Conservation (phyloP, 352 stramenopile species). For the Ophiocytium majus region DNA sequence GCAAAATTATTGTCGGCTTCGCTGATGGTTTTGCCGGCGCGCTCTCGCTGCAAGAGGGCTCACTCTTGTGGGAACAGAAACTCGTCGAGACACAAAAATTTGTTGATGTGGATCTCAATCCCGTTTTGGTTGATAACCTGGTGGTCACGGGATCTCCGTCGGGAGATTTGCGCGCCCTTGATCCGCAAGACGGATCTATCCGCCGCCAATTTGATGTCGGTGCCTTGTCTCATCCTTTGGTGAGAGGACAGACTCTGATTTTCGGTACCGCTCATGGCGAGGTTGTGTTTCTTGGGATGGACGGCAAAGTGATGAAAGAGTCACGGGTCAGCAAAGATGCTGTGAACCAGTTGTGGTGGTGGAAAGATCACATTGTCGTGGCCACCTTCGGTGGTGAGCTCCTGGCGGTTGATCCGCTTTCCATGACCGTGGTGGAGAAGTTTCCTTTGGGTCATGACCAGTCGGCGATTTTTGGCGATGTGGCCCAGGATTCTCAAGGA, state of each 20-base stretch:
- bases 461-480: not conserved
- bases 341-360: not conserved
- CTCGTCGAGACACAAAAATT: slow-evolving; percentile 3
- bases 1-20: not conserved
- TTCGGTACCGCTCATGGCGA: not conserved
- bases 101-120: slow-evolving; percentile 7
- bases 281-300: not conserved
- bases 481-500: not conserved
- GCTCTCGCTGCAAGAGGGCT: not conserved
- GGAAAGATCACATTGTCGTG: slow-evolving; percentile 1
- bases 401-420: not conserved
- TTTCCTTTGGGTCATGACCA: not conserved
- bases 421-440: not conserved
- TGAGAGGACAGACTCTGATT: not conserved
- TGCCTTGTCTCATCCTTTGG: not conserved
- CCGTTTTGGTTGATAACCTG: not conserved
- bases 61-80: not conserved
- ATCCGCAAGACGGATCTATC: not conserved
- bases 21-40: not conserved
- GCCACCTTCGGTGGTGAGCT: not conserved
- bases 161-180: not conserved
- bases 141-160: not conserved
- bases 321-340: not conserved
- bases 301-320: not conserved
- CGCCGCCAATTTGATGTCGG: not conserved